Evolutionary conservation across 75 land plant species (phyloP), one percentile per base, ranked within the genome.

Genomic region (Cunninghamia lanceolata): DNA sequence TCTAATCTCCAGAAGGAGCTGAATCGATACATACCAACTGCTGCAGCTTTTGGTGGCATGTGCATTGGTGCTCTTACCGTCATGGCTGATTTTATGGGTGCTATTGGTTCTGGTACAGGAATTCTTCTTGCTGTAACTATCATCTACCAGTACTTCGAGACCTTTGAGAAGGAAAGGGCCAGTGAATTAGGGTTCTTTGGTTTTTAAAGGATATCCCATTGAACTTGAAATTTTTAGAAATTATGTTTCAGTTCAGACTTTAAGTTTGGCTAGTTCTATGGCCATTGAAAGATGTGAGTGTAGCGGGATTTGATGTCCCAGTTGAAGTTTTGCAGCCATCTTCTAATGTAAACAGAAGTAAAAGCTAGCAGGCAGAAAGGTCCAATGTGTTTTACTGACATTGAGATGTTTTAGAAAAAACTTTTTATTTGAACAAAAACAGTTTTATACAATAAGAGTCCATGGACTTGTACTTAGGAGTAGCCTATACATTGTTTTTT

Each of bases 41-140:
- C 95, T 38, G 96, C 95, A 76, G 96, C 96, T 4, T 94, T 95
- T 87, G 96, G 95, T 42, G 96, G 96, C 84, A 87, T 95, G 90
- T 93, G 96, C 87, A 95, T 95, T 88, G 96, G 96, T 85, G 96
- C 95, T 30, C 85, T 95, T n/a, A 93, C 95, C 14, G 96, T 95
- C 14, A 86, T 94, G 84, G 95, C 95, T 11, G 95, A 94, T 85
- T 92, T 95, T 89, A 93, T 95, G 96, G 96, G 96, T 30, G 96
- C 95, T 25, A 95, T 95, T 88, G 96, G 96, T 17, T 95, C 96
- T 14, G 95, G 96, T 30, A 95, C 95, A 35, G 96, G 95, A 56
- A 93, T 95, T n/a, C 82, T 93, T 46, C 93, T 95, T 8, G 96
- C 95, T 2, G 96, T 95, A 66, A 93, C 96, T 3, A 95, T 95